phyloP scores from a whole-genome alignment of 176 grass and related monocot species.

The Triticum timopheevii region DNA sequence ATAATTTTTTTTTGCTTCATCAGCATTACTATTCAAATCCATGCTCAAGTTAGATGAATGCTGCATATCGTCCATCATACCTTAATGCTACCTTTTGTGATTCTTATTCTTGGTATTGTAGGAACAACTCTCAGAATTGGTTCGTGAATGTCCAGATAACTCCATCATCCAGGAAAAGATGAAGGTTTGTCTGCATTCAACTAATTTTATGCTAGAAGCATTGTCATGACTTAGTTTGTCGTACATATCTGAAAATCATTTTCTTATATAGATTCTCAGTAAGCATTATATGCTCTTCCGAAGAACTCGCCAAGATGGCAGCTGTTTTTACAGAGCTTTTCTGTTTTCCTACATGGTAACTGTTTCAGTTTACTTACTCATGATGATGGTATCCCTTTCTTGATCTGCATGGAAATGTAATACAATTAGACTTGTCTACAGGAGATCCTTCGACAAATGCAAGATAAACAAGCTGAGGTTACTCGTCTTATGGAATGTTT shows the following conservation, averaged over 20 bases:
- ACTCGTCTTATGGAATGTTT: neutral
- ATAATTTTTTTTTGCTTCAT: neutral
- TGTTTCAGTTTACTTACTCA: neutral
- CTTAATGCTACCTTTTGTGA: neutral
- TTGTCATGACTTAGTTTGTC: neutral
- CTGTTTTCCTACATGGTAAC: slow-evolving; percentile 31
- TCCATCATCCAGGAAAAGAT: slow-evolving; percentile 3
- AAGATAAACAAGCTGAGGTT: slow-evolving; percentile 17
- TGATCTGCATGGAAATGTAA: neutral
- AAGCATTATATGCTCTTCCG: slow-evolving; percentile 17
- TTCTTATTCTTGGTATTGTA: neutral
- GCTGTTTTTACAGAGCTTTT: slow-evolving; percentile 33
- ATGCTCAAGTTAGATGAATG: neutral
- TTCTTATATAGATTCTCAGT: slow-evolving; percentile 17
- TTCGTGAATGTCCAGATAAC: neutral
- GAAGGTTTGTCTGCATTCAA: neutral
- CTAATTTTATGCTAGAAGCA: neutral
- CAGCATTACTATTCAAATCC: neutral
- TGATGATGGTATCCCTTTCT: neutral
- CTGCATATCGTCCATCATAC: neutral
- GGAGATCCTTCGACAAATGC: slow-evolving; percentile 22
- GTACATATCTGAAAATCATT: neutral
- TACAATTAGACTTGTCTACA: neutral
- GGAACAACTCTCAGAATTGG: slow-evolving; percentile 3
- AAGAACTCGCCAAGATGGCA: slow-evolving; percentile 2